Conservation (phyloP, 441 rosid species). For the Gossypium schwendimanii region DNA sequence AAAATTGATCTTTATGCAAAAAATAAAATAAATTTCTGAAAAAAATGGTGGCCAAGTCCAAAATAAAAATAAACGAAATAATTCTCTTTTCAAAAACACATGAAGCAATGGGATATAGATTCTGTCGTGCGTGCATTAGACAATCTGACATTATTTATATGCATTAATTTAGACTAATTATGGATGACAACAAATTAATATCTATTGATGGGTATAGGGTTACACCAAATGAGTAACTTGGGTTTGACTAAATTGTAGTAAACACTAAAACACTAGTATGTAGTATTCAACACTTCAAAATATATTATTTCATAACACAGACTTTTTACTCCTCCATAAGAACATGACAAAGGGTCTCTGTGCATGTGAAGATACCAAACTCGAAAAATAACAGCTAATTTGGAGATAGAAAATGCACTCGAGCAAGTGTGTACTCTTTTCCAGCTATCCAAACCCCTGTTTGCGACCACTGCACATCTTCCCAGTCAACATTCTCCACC, state of each 20-base stretch:
- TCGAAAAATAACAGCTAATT: conserved; percentile 26
- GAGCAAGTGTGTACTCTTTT: conserved; percentile 77
- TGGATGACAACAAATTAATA: too few relatives aligned
- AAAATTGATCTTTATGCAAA: too few relatives aligned
- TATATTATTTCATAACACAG: neutral
- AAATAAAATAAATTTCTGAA: too few relatives aligned
- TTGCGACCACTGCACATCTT: conserved; percentile 97
- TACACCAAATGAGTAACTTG: too few relatives aligned
- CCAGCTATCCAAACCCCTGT: conserved; percentile 97
- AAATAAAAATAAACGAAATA: too few relatives aligned
- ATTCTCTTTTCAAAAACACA: too few relatives aligned
- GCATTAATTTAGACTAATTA: too few relatives aligned
- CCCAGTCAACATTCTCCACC: conserved; percentile 96
- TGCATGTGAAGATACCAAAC: neutral
- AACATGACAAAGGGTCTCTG: neutral
- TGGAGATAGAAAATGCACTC: conserved; percentile 79
- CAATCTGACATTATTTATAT: too few relatives aligned
- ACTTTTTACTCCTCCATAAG: neutral
- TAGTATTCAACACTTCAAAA: neutral
- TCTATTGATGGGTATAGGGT: too few relatives aligned
- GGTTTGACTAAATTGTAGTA: neutral
- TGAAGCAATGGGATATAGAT: too few relatives aligned
- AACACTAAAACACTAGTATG: neutral
- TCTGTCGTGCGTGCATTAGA: too few relatives aligned
- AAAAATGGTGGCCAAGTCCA: too few relatives aligned